Conservation (phyloP, 495 filamentous ascomycete species). For the Astrocystis sublimbata region DNA sequence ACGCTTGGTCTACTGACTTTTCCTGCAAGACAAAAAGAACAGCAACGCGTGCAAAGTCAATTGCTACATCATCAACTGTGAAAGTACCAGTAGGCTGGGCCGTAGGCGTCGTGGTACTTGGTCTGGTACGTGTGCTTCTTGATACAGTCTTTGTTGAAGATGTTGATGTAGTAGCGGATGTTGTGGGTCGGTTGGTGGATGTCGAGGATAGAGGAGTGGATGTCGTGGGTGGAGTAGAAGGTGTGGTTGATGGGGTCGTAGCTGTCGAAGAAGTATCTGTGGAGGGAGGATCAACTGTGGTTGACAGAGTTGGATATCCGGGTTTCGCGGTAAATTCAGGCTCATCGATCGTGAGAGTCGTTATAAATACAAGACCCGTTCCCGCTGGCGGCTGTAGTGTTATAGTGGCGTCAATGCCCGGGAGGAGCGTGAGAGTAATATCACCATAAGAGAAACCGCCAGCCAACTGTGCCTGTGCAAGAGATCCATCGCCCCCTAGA, state of each 20-base stretch:
- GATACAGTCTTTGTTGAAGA: constrained; percentile 23
- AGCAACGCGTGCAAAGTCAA: constrained; percentile 67
- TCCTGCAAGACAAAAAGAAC: constrained; percentile 65
- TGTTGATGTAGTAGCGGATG: constrained; percentile 29
- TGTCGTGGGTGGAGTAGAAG: neutral
- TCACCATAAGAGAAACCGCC: constrained; percentile 9
- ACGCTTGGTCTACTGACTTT: constrained; percentile 51
- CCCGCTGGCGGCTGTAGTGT: constrained; percentile 26
- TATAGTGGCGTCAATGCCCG: constrained; percentile 33
- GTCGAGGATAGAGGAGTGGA: constrained; percentile 24
- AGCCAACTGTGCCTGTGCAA: constrained; percentile 22
- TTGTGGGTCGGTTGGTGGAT: constrained; percentile 22
- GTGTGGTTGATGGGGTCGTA: constrained; percentile 14
- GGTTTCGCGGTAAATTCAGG: neutral
- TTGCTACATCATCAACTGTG: constrained; percentile 46
- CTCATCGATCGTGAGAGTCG: constrained; percentile 21
- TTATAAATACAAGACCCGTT: constrained; percentile 17
- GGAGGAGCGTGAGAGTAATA: constrained; percentile 40
- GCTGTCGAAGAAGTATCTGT: neutral
- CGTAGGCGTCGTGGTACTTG: constrained; percentile 22
- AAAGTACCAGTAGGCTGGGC: constrained; percentile 36
- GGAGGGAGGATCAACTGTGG: neutral
- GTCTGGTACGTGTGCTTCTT: constrained; percentile 30
- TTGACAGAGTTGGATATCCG: neutral
- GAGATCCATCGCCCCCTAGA: constrained; percentile 18